A percentile compares a stretch with the other conserved stretches of the same genome.
Conservation (phyloP, 2,329 filamentous ascomycete species). For the Chrysoporthe austroafricana region DNA sequence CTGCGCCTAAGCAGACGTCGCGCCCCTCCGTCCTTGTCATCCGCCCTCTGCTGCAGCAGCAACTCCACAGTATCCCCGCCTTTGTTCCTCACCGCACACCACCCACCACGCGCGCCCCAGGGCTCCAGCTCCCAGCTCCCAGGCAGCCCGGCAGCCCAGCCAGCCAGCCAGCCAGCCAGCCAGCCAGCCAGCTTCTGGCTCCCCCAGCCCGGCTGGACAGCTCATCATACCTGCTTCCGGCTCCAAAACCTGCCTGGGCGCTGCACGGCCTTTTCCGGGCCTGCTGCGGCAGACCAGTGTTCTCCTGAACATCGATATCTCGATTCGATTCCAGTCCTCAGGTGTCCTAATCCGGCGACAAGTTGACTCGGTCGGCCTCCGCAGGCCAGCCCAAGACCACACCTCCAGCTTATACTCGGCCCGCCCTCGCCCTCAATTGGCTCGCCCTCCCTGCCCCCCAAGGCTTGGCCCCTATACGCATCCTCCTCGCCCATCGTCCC, state of each 20-base stretch:
- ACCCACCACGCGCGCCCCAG: background rate
- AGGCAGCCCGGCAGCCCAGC: background rate
- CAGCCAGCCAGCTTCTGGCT: background rate
- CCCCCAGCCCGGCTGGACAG: background rate
- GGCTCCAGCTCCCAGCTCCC: background rate
- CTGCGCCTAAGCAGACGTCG: background rate
- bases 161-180: background rate
- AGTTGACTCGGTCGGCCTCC: slow-evolving; percentile 24
- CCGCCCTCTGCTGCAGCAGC: slow-evolving; percentile 1
- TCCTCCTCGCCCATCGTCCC: background rate
- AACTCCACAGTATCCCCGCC: slow-evolving; percentile 5
- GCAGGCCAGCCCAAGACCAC: background rate
- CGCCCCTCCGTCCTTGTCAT: slow-evolving; percentile 2
- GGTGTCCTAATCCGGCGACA: slow-evolving; percentile 15
- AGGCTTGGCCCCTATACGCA: background rate
- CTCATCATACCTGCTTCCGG: slow-evolving; percentile 8
- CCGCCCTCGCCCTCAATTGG: slow-evolving; percentile 8
- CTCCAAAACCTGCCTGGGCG: background rate
- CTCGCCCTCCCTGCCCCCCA: background rate
- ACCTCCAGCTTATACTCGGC: background rate
- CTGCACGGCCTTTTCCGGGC: background rate
- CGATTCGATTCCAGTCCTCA: slow-evolving; percentile 17
- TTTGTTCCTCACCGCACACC: slow-evolving; percentile 9
- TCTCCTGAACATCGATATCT: slow-evolving; percentile 17
- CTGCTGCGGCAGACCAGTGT: slow-evolving; percentile 6